A percentile compares a stretch with the other conserved stretches of the same genome.
phyloP scores from a whole-genome alignment of 2,329 filamentous ascomycete species.

The Sporothrix phasma region DNA sequence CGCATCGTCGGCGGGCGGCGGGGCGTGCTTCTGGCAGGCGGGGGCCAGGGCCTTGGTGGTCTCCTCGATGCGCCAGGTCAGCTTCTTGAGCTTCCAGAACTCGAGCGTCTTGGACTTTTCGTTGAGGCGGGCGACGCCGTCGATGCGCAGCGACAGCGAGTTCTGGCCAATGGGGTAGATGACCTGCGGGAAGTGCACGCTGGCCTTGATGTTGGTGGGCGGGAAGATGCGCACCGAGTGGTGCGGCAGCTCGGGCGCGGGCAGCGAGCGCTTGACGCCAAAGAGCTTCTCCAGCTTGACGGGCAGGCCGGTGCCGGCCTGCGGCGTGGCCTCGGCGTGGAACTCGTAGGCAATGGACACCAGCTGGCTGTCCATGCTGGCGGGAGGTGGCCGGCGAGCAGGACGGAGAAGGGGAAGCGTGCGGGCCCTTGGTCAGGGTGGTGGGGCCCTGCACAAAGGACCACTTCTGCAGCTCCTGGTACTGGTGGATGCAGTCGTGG shows the following conservation, averaged over 20 bases:
- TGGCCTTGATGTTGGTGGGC: conserved; percentile 84
- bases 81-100: conserved; percentile 79
- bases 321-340: conserved; percentile 53
- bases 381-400: conserved; percentile 77
- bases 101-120: conserved; percentile 60
- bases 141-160: conserved; percentile 67
- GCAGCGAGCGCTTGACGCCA: conserved; percentile 68
- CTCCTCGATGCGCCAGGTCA: conserved; percentile 91
- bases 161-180: conserved; percentile 81
- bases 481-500: conserved; percentile 60
- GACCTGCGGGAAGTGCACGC: conserved; percentile 70
- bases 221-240: conserved; percentile 91
- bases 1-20: background rate
- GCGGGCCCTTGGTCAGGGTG: conserved; percentile 45
- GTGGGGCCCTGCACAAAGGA: conserved; percentile 55
- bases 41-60: conserved; percentile 68
- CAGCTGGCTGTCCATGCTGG: conserved; percentile 65
- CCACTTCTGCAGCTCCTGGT: conserved; percentile 69
- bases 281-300: conserved; percentile 59
- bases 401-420: conserved; percentile 81
- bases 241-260: conserved; percentile 65
- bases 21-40: conserved; percentile 68
- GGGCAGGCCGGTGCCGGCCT: conserved; percentile 38
- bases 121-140: conserved; percentile 70
- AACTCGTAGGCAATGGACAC: conserved; percentile 71